These are phyloP conservation scores for Boletus sp. DNA, from an alignment of 768 basidiomycete species.

Conservation along the genomic window DNA sequence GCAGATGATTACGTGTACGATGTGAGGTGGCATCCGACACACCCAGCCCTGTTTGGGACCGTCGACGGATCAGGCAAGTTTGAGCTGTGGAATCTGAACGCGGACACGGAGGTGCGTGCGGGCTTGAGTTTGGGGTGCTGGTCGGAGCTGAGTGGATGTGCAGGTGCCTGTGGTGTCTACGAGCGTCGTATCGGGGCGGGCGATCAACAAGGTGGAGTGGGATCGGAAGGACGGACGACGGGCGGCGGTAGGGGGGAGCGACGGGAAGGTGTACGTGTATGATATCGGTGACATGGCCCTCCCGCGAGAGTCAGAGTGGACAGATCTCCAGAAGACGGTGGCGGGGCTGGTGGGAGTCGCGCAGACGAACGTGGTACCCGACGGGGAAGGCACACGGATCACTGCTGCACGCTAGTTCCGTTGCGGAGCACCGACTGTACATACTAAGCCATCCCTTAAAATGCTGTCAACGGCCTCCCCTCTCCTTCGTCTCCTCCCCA, in stretches of 20 bases:
- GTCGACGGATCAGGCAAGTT: slow-evolving; percentile 96
- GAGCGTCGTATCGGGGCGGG: slow-evolving; percentile 69
- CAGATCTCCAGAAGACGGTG: slow-evolving; percentile 84
- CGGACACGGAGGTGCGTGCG: slow-evolving; percentile 85
- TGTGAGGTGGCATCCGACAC: slow-evolving; percentile 95
- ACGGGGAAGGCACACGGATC: slow-evolving; percentile 30
- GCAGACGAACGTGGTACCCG: slow-evolving; percentile 35
- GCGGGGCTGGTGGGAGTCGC: slow-evolving; percentile 61
- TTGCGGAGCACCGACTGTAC: slow-evolving; percentile 11
- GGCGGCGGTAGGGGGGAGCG: slow-evolving; percentile 86
- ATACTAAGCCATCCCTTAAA: not conserved
- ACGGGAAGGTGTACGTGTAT: slow-evolving; percentile 90
- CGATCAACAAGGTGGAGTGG: slow-evolving; percentile 95
- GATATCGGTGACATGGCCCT: slow-evolving; percentile 90
- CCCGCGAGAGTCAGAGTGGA: slow-evolving; percentile 91
- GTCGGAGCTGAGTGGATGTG: slow-evolving; percentile 1
- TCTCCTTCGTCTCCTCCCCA: not conserved
- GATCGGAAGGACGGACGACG: slow-evolving; percentile 90
- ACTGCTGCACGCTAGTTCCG: slow-evolving; percentile 33
- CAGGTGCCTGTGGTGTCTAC: slow-evolving; percentile 94
- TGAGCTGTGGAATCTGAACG: slow-evolving; percentile 95
- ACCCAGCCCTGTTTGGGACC: slow-evolving; percentile 90
- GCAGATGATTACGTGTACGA: slow-evolving; percentile 99
- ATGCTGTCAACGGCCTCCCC: no score
- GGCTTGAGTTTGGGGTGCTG: not conserved